Conservation (phyloP, 208 protist species). For the Trypanosoma scelopori region DNA sequence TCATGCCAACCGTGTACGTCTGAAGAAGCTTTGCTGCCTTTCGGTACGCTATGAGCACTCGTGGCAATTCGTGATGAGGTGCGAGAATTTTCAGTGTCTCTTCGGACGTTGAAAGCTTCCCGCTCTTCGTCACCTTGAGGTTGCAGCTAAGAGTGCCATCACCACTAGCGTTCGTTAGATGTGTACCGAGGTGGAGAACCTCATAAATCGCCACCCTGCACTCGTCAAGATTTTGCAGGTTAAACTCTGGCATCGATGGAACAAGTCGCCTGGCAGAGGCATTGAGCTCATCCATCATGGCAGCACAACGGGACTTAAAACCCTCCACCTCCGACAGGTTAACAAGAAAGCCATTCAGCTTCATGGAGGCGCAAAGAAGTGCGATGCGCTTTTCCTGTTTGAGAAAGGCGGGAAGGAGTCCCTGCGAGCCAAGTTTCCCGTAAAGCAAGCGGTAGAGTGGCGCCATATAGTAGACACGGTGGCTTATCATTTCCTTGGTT, state of each 20-base stretch:
- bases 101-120: constrained; percentile 89
- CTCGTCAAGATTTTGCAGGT: constrained; percentile 86
- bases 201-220: constrained; percentile 79
- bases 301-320: constrained; percentile 49
- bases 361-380: constrained; percentile 72
- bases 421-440: constrained; percentile 68
- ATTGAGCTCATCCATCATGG: constrained; percentile 48
- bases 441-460: constrained; percentile 82
- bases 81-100: constrained; percentile 75
- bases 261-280: constrained; percentile 39
- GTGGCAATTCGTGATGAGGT: constrained; percentile 75
- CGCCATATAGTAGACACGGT: constrained; percentile 74
- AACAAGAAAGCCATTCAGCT: constrained; percentile 66
- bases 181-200: constrained; percentile 75
- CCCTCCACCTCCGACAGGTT: constrained; percentile 60
- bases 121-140: constrained; percentile 71
- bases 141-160: constrained; percentile 16
- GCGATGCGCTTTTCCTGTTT: constrained; percentile 84
- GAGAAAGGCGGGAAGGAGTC: constrained; percentile 82
- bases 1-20: constrained; percentile 89
- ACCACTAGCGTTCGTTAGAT: constrained; percentile 30
- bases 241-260: constrained; percentile 67
- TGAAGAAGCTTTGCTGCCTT: constrained; percentile 85
- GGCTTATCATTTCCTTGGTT: constrained; percentile 36
- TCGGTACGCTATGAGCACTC: constrained; percentile 71